Evolutionary conservation across 2,329 filamentous ascomycete genomes (phyloP).

Genomic region (Xylariales sp.): DNA sequence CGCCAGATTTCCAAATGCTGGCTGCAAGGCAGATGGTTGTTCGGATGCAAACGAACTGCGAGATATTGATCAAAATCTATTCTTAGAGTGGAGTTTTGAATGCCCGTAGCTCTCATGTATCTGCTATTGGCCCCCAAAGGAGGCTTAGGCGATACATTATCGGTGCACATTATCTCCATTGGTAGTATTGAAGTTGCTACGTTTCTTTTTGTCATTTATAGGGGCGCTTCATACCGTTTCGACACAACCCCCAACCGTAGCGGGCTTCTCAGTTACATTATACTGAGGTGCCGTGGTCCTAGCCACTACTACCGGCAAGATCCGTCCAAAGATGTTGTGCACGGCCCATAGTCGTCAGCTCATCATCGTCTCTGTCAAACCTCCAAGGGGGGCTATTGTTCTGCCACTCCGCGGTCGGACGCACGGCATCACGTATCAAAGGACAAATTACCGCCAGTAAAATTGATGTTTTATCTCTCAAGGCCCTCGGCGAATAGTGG

Average conservation of each 20-base stretch:
- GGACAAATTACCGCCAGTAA: neutral
- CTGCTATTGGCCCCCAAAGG: conserved; percentile 21
- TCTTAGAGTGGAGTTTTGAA: conserved; percentile 23
- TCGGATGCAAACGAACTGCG: neutral
- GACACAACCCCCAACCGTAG: neutral
- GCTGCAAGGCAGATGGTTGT: conserved; percentile 5
- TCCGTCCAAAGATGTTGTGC: neutral
- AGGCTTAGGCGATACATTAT: conserved; percentile 21
- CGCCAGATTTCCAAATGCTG: neutral
- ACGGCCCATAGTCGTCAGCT: neutral
- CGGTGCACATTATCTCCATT: conserved; percentile 11
- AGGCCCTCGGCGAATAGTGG: neutral
- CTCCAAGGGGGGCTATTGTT: neutral
- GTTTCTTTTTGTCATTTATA: neutral
- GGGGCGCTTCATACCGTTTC: neutral
- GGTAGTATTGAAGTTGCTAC: conserved; percentile 6
- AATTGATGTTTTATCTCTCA: neutral
- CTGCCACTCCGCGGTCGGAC: conserved; percentile 26
- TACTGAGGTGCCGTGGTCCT: no score
- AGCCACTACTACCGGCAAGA: no score
- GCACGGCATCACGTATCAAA: neutral
- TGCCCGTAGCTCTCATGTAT: conserved; percentile 6
- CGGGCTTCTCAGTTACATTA: neutral
- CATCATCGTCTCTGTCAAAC: neutral
- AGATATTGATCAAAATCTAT: conserved; percentile 25